Base-by-base conservation (phyloP, 1,139 yeast species). In the Saccharomyces hybrid region DNA sequence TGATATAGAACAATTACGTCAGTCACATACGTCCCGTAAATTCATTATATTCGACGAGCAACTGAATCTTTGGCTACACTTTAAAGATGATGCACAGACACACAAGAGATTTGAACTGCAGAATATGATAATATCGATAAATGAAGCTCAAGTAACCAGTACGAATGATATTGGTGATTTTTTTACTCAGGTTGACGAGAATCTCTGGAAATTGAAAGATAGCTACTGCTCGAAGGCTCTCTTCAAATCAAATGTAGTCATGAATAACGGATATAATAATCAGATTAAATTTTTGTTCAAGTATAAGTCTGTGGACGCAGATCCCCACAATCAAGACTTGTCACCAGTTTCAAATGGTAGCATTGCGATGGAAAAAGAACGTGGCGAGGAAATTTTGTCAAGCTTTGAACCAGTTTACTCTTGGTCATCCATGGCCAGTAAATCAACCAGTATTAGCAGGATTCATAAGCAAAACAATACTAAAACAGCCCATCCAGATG, bases 251-350 rank as follows among this genome's bases (percentile, higher is more conserved):
- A 66, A 63, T 38, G 64, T 66, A 4, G 69, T 65, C 1, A 66
- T 68, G 71, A 68, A 67, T 54, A 67, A 67, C 57, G 70, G 70
- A 2, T 62, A 64, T 52, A 62, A 63, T 50, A 68, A 68, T 53
- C 47, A 57, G n/a, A 64, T 66, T 6, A 61, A 51, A 26, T 57
- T 66, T 44, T 26, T 49, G 41, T 44, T 66, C n/a, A 53, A 54
- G 16, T 63, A 61, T 44, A 12, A 24, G 6, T 21, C 47, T 32
- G 46, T 24, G 19, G 26, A 32, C n/a, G 28, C 49, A 41, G 19
- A 24, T 19, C 14, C 19, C 4, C 29, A 19, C 16, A 28, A 16
- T 11, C 32, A 42, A 21, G n/a, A 26, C 16, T 3, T 42, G 16
- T 41, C 28, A 19, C 29, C 44, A 7, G 7, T 4, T 9, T 8